Base-by-base conservation (phyloP, 176 grass and related monocot genomes). In the Guadua angustifolia region DNA sequence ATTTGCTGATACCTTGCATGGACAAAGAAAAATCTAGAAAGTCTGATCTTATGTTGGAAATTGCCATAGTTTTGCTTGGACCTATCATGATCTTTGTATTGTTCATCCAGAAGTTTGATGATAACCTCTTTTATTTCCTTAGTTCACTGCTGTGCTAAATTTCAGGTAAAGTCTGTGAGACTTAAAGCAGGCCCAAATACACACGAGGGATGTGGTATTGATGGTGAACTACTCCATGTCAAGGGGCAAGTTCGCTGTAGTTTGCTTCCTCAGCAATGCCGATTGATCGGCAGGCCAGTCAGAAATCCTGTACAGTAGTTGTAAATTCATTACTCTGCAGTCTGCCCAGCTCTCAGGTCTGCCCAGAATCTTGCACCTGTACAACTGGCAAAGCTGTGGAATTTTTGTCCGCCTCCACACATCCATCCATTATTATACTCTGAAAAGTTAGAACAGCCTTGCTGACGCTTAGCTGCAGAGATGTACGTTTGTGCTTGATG, bases 121-220 rank as follows among this genome's bases (percentile, higher is more conserved):
- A n/a, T 24, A 69, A 71, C 3, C 21, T 3, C 14, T 62, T 57
- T 61, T 19, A 15, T 85, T 32, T 75, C 24, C 9, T 24, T 61
- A 33, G 71, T 68, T 85, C 38, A 18, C 46, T 63, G 42, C 5
- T 43, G 8, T 88, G 15, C 81, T 62, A 73, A 84, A 61, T 75
- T 88, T 76, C 89, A 99, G 97, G 97, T 99, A 58, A 94, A 91
- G 64, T 92, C 93, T 51, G 88, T 96, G 33, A 99, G 93, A 84
- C 83, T 99, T 40, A 99, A 87, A 82, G 80, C 93, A 68, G 93
- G 89, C 18, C 72, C 88, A 87, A 94, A 89, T 73, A 92, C 93
- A 44, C 89, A 94, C 6, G 78, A 85, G 4, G 93, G 97, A 75
- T 99, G 97, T 75, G 97, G 97, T 71, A 99, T 99, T 74, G 97